Conservation (phyloP, 345 rosid species). For the Trapa incisa region DNA sequence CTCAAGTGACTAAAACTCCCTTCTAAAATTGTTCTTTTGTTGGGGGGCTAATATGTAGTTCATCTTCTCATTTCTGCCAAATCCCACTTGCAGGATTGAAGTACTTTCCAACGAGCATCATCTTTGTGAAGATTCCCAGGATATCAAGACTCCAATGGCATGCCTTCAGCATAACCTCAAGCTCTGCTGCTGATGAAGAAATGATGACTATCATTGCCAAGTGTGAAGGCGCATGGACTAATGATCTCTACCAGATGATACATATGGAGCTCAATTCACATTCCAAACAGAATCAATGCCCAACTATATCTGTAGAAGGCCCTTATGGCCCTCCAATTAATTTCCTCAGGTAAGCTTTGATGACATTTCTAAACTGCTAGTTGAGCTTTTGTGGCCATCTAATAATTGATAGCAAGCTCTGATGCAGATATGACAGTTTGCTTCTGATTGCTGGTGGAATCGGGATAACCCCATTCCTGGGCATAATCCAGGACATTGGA, state of each 20-base stretch:
- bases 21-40: neutral
- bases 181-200: constrained; percentile 37
- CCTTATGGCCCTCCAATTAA: constrained; percentile 64
- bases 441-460: constrained; percentile 73
- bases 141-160: constrained; percentile 71
- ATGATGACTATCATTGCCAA: constrained; percentile 49
- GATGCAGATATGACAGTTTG: constrained; percentile 58
- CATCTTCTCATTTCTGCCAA: neutral
- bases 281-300: constrained; percentile 22
- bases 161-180: constrained; percentile 66
- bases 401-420: neutral
- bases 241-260: constrained; percentile 37
- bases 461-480: constrained; percentile 72
- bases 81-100: constrained; percentile 36
- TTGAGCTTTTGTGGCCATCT: neutral
- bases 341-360: constrained; percentile 38
- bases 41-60: neutral
- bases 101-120: constrained; percentile 50
- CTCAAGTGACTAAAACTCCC: constrained; percentile 32
- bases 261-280: constrained; percentile 24
- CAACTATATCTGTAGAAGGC: constrained; percentile 55
- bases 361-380: neutral
- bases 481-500: constrained; percentile 58
- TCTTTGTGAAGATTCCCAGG: constrained; percentile 56
- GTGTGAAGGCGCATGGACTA: constrained; percentile 61